These are phyloP conservation scores for Hura crepitans DNA, from an alignment of 441 rosid species.

Conservation along the genomic window DNA sequence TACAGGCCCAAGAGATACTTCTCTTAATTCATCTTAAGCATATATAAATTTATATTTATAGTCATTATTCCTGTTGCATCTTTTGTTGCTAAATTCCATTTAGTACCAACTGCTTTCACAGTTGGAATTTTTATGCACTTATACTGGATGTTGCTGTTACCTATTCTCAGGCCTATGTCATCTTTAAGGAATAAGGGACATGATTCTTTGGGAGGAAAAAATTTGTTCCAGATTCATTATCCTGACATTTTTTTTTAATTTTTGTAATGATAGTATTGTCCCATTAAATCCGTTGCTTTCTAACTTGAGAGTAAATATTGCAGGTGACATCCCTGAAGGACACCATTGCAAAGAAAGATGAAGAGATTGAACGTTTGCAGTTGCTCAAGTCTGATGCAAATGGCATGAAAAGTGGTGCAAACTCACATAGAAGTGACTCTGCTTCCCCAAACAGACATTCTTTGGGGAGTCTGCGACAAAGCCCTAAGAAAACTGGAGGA, in stretches of 20 bases:
- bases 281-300: neutral
- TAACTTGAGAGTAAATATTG: constrained; percentile 14
- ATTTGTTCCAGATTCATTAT: neutral
- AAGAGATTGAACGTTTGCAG: constrained; percentile 30
- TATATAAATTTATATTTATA: neutral
- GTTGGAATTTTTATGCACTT: neutral
- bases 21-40: neutral
- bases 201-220: neutral
- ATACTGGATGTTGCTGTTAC: constrained; percentile 3
- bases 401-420: constrained; percentile 16
- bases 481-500: constrained; percentile 18
- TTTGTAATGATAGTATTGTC: no score
- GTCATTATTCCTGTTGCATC: neutral
- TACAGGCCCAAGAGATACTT: neutral
- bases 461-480: constrained; percentile 13
- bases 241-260: neutral
- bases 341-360: constrained; percentile 31
- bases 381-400: constrained; percentile 18
- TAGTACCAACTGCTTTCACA: constrained; percentile 1
- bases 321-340: constrained; percentile 35
- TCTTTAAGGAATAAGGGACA: neutral
- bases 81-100: neutral
- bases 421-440: constrained; percentile 15
- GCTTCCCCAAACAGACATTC: constrained; percentile 28
- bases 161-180: neutral